These are phyloP conservation scores for Amylocystis lapponica DNA, from an alignment of 768 basidiomycete species.

Conservation along the genomic window DNA sequence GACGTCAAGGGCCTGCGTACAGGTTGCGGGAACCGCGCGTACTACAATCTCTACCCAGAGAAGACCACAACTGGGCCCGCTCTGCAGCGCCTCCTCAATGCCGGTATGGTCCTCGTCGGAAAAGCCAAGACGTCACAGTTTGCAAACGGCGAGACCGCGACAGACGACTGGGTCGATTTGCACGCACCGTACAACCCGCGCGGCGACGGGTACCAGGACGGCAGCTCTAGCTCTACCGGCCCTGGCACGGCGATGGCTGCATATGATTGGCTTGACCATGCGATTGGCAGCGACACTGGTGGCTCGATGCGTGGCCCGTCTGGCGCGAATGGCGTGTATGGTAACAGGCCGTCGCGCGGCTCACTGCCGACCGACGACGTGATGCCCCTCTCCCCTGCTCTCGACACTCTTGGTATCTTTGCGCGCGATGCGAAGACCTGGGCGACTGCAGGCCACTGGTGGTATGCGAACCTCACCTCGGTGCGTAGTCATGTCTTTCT, in stretches of 20 bases:
- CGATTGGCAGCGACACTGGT: conserved; percentile 26
- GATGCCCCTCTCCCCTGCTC: conserved; percentile 24
- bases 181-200: conserved; percentile 27
- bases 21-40: conserved; percentile 33
- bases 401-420: conserved; percentile 25
- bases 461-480: conserved; percentile 24
- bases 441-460: conserved; percentile 21
- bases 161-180: conserved; percentile 28
- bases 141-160: conserved; percentile 38
- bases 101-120: conserved; percentile 47
- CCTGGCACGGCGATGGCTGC: conserved; percentile 21
- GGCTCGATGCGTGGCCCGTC: conserved; percentile 27
- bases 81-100: conserved; percentile 38
- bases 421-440: conserved; percentile 23
- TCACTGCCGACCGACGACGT: conserved; percentile 22
- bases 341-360: conserved; percentile 24
- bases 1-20: conserved; percentile 33
- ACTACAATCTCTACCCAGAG: conserved; percentile 28
- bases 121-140: conserved; percentile 51
- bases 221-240: conserved; percentile 24
- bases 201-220: conserved; percentile 28
- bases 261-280: conserved; percentile 24
- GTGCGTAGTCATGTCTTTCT: conserved; percentile 4
- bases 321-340: conserved; percentile 24
- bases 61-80: conserved; percentile 34